Base-by-base conservation (phyloP, 75 land plant genomes). In the Adiantum capillusveneris region DNA sequence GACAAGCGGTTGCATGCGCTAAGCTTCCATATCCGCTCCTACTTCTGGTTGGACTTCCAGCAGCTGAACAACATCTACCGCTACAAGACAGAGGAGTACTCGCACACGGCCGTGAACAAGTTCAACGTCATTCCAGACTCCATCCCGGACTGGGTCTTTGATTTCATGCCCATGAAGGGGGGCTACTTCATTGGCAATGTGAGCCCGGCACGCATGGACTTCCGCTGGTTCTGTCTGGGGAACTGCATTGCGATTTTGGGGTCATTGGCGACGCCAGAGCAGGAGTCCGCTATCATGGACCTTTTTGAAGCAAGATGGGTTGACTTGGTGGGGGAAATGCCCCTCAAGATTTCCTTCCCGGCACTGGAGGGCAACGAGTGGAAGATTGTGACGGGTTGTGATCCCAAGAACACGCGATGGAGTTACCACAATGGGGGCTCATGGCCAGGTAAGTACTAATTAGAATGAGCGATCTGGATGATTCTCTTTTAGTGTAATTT, bases 101-200 rank as follows among this genome's bases (percentile, higher is more conserved):
- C 86, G 9, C 83, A 83, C 43, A 83, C 86, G 9, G 86, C 86
- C 1, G 83, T 83, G 37, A 83, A 83, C 48, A 83, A 83, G 46
- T 83, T 83, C 68, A 83, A 83, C 50, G 80, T 80, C 43, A 83
- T 81, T 12, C 91, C 84, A 14, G 91, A 87, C 20, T 84, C 91
- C 0, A 80, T 87, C 25, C 88, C 84, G 0, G 88, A 84, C 6
- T 84, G 84, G 88, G 57, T 87, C 0, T 84, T 87, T 49, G 88
- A 87, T 37, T 87, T 87, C 68, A 73, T 87, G 82, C 88, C 91
- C 0, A 28, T 60, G 52, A 60, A 60, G 1, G 91, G 91, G 5
- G 91, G 91, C 20, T 87, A 81, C 60, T 87, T 87, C 66, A 78
- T 87, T 39, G 91, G 91, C 17, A 87, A 87, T 49, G 88, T 87